Evolutionary conservation across 352 stramenopile genomes (phyloP).

Genomic region (Blastocystis sp.): DNA sequence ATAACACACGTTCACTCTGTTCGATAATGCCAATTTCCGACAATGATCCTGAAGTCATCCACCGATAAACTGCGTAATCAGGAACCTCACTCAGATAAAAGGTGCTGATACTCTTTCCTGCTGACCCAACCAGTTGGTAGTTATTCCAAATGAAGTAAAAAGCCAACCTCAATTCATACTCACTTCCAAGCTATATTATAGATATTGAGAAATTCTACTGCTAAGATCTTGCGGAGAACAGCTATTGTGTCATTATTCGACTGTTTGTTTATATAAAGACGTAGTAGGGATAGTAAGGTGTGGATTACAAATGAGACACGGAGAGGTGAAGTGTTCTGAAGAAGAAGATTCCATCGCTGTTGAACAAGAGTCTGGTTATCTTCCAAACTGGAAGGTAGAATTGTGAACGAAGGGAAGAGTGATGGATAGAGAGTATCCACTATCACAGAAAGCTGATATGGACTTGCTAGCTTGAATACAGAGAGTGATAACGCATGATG

Average conservation of each 20-base stretch:
- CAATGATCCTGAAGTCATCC: not conserved
- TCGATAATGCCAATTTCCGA: not conserved
- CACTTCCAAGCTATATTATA: not conserved
- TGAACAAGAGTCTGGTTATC: not conserved
- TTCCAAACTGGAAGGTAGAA: not conserved
- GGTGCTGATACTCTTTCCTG: not conserved
- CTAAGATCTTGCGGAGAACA: not conserved
- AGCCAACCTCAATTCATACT: not conserved
- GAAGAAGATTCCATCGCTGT: not conserved
- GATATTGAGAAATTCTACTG: not conserved
- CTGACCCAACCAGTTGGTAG: not conserved
- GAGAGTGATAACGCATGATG: not conserved
- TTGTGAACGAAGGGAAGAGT: not conserved
- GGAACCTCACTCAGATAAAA: constrained; percentile 35
- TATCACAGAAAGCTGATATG: not conserved
- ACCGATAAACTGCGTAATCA: constrained; percentile 25
- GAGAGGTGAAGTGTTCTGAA: not conserved
- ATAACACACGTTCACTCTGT: not conserved
- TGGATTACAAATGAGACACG: constrained; percentile 7
- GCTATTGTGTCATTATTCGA: not conserved
- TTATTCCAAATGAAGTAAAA: constrained; percentile 20
- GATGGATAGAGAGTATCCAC: not conserved
- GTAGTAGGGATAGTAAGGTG: not conserved
- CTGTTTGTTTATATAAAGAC: not conserved
- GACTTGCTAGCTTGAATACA: not conserved